Evolutionary conservation across 257 asterid species (phyloP).

Genomic region (Craterostigma plantagineum): DNA sequence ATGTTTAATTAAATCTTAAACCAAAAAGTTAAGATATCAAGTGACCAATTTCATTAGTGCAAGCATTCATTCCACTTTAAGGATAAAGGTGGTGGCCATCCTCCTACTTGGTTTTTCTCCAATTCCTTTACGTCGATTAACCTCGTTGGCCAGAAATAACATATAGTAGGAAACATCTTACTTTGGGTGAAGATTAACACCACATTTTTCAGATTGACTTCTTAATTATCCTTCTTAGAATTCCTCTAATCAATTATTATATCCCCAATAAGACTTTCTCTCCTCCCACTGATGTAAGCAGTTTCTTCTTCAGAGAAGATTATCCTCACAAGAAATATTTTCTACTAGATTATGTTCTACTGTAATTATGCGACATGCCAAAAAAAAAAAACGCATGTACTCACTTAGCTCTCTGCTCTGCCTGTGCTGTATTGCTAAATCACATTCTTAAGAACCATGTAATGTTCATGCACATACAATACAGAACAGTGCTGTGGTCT

Average conservation of each 20-base stretch:
- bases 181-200: constrained; percentile 18
- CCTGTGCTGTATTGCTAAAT: no score
- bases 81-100: constrained; percentile 18
- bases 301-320: neutral
- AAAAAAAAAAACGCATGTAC: no score
- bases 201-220: constrained; percentile 17
- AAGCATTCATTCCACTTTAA: constrained; percentile 17
- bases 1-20: constrained; percentile 1
- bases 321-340: constrained; percentile 16
- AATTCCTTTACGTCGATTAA: constrained; percentile 17
- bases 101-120: constrained; percentile 13
- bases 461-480: constrained; percentile 13
- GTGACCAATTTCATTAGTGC: constrained; percentile 25
- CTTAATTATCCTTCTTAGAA: constrained; percentile 11
- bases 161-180: constrained; percentile 14
- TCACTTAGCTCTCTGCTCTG: no score
- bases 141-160: constrained; percentile 15
- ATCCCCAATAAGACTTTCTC: constrained; percentile 10
- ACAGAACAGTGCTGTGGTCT: constrained; percentile 19
- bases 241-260: constrained; percentile 20
- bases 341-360: constrained; percentile 11
- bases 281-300: constrained; percentile 16
- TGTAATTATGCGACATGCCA: constrained; percentile 10
- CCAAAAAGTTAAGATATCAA: constrained; percentile 19
- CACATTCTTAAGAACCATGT: constrained; percentile 1